Percentiles rank a stretch among this genome's conserved stretches.
Evolutionary conservation across 441 rosid species (phyloP).

Genomic region (Eutrema salsugineum): DNA sequence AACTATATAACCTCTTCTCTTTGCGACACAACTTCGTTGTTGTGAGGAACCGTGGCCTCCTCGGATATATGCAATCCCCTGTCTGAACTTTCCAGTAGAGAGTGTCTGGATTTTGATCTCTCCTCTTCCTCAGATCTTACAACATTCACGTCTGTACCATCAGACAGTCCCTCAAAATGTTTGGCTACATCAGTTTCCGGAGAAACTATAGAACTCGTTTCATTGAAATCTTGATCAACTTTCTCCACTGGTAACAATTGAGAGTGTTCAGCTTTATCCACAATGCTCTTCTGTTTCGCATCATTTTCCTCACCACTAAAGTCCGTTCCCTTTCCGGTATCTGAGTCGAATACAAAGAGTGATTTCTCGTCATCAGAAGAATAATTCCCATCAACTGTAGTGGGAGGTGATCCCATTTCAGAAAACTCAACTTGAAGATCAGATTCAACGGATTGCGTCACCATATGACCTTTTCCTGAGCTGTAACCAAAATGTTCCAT

Average conservation of each 20-base stretch:
- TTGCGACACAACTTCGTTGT: slow-evolving; percentile 12
- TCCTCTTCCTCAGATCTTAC: slow-evolving; percentile 2
- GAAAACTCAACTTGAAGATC: slow-evolving; percentile 95
- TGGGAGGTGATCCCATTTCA: slow-evolving; percentile 76
- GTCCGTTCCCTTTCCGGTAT: slow-evolving; percentile 39
- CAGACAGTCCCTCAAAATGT: not conserved
- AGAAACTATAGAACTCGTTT: slow-evolving; percentile 22
- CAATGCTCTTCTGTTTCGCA: slow-evolving; percentile 8
- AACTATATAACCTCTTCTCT: slow-evolving; percentile 42
- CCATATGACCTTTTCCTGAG: slow-evolving; percentile 40
- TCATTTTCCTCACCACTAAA: slow-evolving; percentile 43
- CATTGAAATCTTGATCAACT: slow-evolving; percentile 17
- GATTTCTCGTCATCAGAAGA: slow-evolving; percentile 52
- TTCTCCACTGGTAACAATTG: slow-evolving; percentile 4
- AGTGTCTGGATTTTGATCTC: slow-evolving; percentile 2
- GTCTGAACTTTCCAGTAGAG: not conserved
- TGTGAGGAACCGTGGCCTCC: slow-evolving; percentile 9
- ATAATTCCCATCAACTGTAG: slow-evolving; percentile 43
- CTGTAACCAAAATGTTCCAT: slow-evolving; percentile 39
- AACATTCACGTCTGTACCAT: not conserved
- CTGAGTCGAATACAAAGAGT: slow-evolving; percentile 41
- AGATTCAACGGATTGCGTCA: slow-evolving; percentile 67
- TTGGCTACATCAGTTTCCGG: slow-evolving; percentile 14
- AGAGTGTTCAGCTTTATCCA: slow-evolving; percentile 24
- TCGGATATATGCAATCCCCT: not conserved